Evolutionary conservation across 2,329 filamentous ascomycete species (phyloP).

Genomic region (Achaetomium macrosporum): DNA sequence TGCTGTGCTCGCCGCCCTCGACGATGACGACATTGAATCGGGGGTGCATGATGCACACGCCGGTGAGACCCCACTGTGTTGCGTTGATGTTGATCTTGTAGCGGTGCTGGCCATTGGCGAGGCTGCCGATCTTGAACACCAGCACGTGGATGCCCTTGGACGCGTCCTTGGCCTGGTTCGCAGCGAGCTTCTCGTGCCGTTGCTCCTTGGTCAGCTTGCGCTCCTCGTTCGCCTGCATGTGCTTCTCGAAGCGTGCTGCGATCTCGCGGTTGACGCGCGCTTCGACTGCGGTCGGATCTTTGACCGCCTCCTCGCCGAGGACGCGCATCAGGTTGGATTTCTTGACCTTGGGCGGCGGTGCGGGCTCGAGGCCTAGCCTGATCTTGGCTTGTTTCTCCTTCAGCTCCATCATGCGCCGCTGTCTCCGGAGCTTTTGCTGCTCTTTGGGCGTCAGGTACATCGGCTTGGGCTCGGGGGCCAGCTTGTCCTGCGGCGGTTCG

Average conservation of each 20-base stretch:
- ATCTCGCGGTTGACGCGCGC: slow-evolving; percentile 91
- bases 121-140: slow-evolving; percentile 81
- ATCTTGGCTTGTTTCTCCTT: slow-evolving; percentile 98
- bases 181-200: slow-evolving; percentile 71
- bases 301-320: slow-evolving; percentile 81
- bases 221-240: slow-evolving; percentile 73
- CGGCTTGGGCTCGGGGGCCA: slow-evolving; percentile 70
- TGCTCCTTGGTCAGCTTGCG: slow-evolving; percentile 87
- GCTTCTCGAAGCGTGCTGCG: slow-evolving; percentile 72
- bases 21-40: slow-evolving; percentile 85
- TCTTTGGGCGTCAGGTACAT: slow-evolving; percentile 91
- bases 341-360: slow-evolving; percentile 92
- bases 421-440: slow-evolving; percentile 82
- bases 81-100: slow-evolving; percentile 93
- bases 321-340: slow-evolving; percentile 98
- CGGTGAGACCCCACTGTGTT: slow-evolving; percentile 79
- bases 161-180: slow-evolving; percentile 82
- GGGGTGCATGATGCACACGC: slow-evolving; percentile 87
- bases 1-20: slow-evolving; percentile 80
- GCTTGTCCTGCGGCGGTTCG: slow-evolving; percentile 85
- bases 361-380: slow-evolving; percentile 78
- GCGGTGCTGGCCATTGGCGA: slow-evolving; percentile 89
- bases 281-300: slow-evolving; percentile 95
- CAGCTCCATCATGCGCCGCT: slow-evolving; percentile 83
- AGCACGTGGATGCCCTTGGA: slow-evolving; percentile 77